phyloP scores from a whole-genome alignment of 768 basidiomycete genomes.

The Boletus fagicola region DNA sequence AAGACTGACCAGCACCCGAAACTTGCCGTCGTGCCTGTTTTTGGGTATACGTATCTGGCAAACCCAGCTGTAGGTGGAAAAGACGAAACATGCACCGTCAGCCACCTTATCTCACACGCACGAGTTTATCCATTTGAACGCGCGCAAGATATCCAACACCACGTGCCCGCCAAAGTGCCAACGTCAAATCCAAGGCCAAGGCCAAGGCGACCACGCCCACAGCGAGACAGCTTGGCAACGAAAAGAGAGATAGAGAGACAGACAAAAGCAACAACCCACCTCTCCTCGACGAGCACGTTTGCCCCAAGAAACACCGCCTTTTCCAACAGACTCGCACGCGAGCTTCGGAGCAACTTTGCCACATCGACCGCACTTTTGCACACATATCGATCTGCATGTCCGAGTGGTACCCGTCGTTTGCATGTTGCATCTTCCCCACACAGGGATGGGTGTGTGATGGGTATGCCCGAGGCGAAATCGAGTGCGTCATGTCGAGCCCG shows the following conservation, averaged over 20 bases:
- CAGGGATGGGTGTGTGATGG: constrained; percentile 38
- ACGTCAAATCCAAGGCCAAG: background rate
- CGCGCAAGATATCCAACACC: background rate
- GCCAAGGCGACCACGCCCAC: background rate
- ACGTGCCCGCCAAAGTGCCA: background rate
- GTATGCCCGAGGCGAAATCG: constrained; percentile 38
- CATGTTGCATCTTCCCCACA: constrained; percentile 27
- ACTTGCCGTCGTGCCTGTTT: constrained; percentile 46
- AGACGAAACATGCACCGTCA: background rate
- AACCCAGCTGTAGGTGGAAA: constrained; percentile 49
- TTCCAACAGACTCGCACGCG: constrained; percentile 50
- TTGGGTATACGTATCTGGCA: constrained; percentile 59
- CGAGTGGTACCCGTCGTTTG: constrained; percentile 32
- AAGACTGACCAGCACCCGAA: constrained; percentile 56
- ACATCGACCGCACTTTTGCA: constrained; percentile 66
- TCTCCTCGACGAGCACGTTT: constrained; percentile 65
- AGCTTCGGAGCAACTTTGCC: constrained; percentile 52
- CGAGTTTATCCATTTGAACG: background rate
- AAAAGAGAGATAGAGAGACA: background rate
- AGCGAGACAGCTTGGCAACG: background rate
- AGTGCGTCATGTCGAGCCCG: constrained; percentile 37
- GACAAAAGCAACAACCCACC: constrained; percentile 43
- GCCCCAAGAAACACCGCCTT: constrained; percentile 49
- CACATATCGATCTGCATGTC: constrained; percentile 45
- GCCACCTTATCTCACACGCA: background rate